phyloP scores from a whole-genome alignment of 305 asterid genomes.

The Euphrasia arctica region DNA sequence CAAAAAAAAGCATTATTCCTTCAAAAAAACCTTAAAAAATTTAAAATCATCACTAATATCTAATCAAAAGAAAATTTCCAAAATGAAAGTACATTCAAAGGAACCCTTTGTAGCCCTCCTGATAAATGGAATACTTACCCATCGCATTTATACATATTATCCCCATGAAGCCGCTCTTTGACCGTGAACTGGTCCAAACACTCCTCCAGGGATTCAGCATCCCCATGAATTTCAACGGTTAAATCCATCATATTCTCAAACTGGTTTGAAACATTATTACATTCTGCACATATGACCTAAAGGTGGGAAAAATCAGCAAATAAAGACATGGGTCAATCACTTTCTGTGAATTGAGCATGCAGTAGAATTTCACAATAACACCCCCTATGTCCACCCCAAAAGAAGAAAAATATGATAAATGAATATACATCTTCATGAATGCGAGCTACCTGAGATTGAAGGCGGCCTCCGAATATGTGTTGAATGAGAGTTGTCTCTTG shows the following conservation, averaged over 20 bases:
- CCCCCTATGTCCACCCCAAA: not conserved
- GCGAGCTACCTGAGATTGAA: constrained; percentile 82
- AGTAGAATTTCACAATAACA: not conserved
- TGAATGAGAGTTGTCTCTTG: constrained; percentile 96
- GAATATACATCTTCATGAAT: not conserved
- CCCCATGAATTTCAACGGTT: constrained; percentile 97
- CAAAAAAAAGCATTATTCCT: too few relatives aligned
- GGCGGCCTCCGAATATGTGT: constrained; percentile 95
- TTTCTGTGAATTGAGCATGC: not conserved
- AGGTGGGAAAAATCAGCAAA: constrained; percentile 26
- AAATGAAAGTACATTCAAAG: too few relatives aligned
- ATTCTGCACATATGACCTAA: constrained; percentile 86
- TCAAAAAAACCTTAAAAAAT: too few relatives aligned
- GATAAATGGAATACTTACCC: constrained; percentile 47
- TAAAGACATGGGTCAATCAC: constrained; percentile 4
- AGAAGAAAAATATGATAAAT: not conserved
- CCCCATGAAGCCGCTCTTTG: constrained; percentile 90
- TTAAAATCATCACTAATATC: too few relatives aligned
- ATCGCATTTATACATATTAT: constrained; percentile 97
- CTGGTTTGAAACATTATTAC: constrained; percentile 82
- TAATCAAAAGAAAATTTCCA: too few relatives aligned
- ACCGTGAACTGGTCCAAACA: constrained; percentile 96
- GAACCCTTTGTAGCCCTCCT: constrained; percentile 5
- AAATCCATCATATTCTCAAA: constrained; percentile 98
- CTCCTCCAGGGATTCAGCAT: constrained; percentile 91